Conservation (phyloP, 139 green algal genomes). For the Zygnema cylindricum region DNA sequence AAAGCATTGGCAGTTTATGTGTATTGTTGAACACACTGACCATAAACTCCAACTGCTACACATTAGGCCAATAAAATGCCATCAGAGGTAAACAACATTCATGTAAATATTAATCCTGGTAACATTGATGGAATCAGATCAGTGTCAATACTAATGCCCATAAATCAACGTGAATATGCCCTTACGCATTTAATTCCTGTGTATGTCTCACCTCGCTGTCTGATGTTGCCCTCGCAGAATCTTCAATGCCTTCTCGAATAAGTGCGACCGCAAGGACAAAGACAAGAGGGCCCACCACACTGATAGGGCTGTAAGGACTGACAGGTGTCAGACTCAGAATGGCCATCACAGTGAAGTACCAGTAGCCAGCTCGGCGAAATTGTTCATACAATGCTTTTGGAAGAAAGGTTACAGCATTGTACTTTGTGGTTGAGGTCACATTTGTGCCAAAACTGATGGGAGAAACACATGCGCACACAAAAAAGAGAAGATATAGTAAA, state of each 20-base stretch:
- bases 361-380: slow-evolving; percentile 78
- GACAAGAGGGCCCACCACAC: slow-evolving; percentile 74
- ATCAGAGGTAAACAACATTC: no score
- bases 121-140: no score
- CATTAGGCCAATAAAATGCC: no score
- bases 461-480: no score
- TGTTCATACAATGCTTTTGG: slow-evolving; percentile 81
- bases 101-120: no score
- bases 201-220: slow-evolving; percentile 59
- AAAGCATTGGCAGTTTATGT: no score
- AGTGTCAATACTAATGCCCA: no score
- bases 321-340: slow-evolving; percentile 63
- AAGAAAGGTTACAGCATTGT: slow-evolving; percentile 80
- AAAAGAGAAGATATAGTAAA: no score
- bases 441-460: slow-evolving; percentile 66
- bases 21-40: no score
- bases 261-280: slow-evolving; percentile 83
- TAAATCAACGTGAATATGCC: no score
- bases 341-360: slow-evolving; percentile 78
- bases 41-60: no score
- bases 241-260: slow-evolving; percentile 80
- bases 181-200: no score
- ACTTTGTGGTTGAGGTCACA: slow-evolving; percentile 77
- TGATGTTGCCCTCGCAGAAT: slow-evolving; percentile 66
- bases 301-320: slow-evolving; percentile 77